phyloP scores from a whole-genome alignment of 306 rosid genomes.

The Lathyrus aphaca region DNA sequence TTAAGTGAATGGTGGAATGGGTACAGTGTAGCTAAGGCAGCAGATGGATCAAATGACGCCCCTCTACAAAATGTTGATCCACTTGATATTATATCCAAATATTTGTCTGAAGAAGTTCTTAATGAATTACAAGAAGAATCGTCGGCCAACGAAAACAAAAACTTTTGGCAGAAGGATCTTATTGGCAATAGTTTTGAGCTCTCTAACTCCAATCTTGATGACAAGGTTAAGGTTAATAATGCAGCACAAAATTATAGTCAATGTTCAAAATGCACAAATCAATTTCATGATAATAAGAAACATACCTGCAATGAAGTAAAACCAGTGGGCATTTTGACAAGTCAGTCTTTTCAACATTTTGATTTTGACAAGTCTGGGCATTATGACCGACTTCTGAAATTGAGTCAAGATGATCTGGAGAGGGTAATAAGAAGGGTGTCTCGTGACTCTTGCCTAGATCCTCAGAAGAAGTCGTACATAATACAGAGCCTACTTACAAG shows the following conservation, averaged over 20 bases:
- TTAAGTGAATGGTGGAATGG: constrained; percentile 92
- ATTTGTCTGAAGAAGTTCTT: constrained; percentile 61
- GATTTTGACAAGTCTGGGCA: constrained; percentile 40
- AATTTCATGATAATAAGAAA: constrained; percentile 41
- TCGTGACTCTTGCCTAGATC: constrained; percentile 73
- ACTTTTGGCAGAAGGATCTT: constrained; percentile 44
- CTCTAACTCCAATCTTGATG: constrained; percentile 41
- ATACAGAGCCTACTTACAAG: constrained; percentile 81
- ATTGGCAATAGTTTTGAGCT: constrained; percentile 39
- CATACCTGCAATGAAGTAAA: constrained; percentile 39
- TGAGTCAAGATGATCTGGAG: constrained; percentile 83
- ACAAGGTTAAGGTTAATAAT: constrained; percentile 41
- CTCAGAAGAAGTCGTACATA: constrained; percentile 64
- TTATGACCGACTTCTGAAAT: constrained; percentile 58
- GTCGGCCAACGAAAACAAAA: constrained; percentile 41
- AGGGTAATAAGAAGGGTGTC: constrained; percentile 71
- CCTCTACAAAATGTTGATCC: constrained; percentile 61
- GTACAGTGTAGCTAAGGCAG: constrained; percentile 54
- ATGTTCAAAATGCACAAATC: constrained; percentile 38
- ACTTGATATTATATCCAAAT: constrained; percentile 65
- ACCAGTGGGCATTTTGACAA: constrained; percentile 12
- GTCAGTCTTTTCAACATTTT: constrained; percentile 38
- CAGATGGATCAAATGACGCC: constrained; percentile 49
- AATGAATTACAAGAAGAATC: constrained; percentile 47
- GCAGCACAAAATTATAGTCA: constrained; percentile 37